Evolutionary conservation across 192 early-diverging fungal species (phyloP).

Genomic region (Podila epigama): DNA sequence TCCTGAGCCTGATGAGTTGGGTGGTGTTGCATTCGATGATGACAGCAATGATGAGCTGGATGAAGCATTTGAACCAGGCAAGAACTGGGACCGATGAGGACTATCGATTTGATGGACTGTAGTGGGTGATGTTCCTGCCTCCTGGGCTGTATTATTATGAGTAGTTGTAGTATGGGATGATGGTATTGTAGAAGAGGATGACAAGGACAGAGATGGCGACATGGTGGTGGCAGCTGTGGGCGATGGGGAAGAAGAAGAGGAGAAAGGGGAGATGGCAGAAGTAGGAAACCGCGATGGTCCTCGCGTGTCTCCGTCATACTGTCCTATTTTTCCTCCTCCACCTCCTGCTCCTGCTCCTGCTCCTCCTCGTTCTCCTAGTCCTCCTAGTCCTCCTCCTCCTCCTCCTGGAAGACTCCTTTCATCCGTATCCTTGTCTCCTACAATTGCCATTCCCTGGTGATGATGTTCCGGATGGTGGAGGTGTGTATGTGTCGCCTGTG

Average conservation of each 20-base stretch:
- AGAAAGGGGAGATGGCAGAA: not conserved
- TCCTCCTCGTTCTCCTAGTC: not conserved
- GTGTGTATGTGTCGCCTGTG: too few relatives aligned
- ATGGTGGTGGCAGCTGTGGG: not conserved
- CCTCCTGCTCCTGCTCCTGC: not conserved
- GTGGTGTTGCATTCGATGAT: not conserved
- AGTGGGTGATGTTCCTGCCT: too few relatives aligned
- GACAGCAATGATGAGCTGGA: conserved; percentile 15
- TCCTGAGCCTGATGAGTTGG: not conserved
- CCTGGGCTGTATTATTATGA: too few relatives aligned
- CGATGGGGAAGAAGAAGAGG: conserved; percentile 1
- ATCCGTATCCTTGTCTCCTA: not conserved
- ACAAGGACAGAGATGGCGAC: conserved; percentile 9
- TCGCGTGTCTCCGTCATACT: not conserved
- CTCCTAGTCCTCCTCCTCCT: conserved; percentile 8
- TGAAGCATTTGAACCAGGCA: not conserved
- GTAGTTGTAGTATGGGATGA: not conserved
- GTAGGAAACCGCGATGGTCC: too few relatives aligned
- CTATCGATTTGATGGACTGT: not conserved
- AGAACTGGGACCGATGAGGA: not conserved
- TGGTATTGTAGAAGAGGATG: conserved; percentile 1
- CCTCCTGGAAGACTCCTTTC: too few relatives aligned
- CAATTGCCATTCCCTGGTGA: not conserved
- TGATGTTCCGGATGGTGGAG: too few relatives aligned
- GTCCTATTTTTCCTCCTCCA: conserved; percentile 28